A percentile compares a stretch with the other conserved stretches of the same genome.
These are phyloP conservation scores for Nannizzia gypsea DNA, from an alignment of 2,329 filamentous ascomycete species.

Conservation along the genomic window DNA sequence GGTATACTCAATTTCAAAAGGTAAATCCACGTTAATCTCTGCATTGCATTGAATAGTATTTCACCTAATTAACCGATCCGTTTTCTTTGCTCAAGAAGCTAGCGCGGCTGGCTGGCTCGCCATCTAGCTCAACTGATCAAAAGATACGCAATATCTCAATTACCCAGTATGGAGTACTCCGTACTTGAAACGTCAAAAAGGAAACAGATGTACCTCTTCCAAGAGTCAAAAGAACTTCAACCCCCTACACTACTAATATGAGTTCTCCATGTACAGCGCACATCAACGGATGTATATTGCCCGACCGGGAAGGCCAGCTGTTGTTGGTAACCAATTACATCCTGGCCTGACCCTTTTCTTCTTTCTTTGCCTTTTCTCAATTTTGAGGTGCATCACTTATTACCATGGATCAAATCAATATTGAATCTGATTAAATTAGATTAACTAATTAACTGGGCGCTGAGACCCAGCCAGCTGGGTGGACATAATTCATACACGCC, in stretches of 20 bases:
- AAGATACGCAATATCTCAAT: not conserved
- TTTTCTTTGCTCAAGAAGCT: not conserved
- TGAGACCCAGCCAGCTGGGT: not conserved
- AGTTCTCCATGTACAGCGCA: not conserved
- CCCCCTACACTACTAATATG: not conserved
- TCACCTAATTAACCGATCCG: not conserved
- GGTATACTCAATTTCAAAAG: not conserved
- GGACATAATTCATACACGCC: not conserved
- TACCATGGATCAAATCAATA: not conserved
- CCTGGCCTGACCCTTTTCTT: not conserved
- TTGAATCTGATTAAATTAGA: constrained; percentile 1
- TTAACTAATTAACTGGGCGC: not conserved
- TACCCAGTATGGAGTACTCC: not conserved
- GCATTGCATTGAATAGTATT: not conserved
- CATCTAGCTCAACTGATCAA: not conserved
- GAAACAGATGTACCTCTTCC: not conserved
- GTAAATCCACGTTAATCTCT: not conserved
- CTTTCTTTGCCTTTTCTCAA: not conserved
- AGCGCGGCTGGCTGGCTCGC: not conserved
- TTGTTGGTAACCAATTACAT: constrained; percentile 3
- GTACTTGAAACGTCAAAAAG: not conserved
- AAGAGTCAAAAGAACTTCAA: not conserved
- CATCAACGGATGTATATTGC: not conserved
- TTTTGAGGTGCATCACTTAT: not conserved
- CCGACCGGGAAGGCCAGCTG: not conserved